These are phyloP conservation scores for Tagetes erecta DNA, from an alignment of 129 eudicot genomes.

Conservation along the genomic window DNA sequence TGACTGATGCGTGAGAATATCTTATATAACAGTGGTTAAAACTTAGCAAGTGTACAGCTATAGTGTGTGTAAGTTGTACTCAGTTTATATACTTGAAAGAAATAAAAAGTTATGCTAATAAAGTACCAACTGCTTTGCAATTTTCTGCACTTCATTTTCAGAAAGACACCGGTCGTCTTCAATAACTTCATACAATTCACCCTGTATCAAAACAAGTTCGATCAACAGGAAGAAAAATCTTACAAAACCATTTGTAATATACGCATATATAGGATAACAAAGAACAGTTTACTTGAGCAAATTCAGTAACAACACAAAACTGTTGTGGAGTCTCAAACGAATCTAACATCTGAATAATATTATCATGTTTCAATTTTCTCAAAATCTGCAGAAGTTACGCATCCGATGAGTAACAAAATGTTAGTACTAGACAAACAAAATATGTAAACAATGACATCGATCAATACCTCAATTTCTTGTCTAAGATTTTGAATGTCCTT, in stretches of 20 bases:
- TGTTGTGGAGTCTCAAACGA: constrained; percentile 91
- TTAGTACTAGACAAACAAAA: too few species aligned
- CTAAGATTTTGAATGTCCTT: constrained; percentile 83
- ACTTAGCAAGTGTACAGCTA: too few species aligned
- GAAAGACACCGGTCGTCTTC: constrained; percentile 95
- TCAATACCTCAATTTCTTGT: constrained; percentile 87
- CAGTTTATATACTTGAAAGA: not conserved
- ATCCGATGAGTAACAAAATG: not conserved
- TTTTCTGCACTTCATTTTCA: constrained; percentile 90
- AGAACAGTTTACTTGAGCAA: constrained; percentile 64
- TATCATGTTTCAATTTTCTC: constrained; percentile 89
- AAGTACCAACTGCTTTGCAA: constrained; percentile 89
- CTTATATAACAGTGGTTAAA: too few species aligned
- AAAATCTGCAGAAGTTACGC: constrained; percentile 53
- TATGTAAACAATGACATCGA: not conserved
- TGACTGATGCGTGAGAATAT: too few species aligned
- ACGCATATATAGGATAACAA: too few species aligned
- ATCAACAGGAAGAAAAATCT: not conserved
- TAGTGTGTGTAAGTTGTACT: too few species aligned
- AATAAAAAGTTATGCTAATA: not conserved
- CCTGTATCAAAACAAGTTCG: constrained; percentile 42
- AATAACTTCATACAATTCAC: constrained; percentile 88
- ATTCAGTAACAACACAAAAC: constrained; percentile 97
- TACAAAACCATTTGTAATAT: not conserved
- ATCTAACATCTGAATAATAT: constrained; percentile 89